Evolutionary conservation across 164 flowering plant genomes (phyloP), one percentile per base, ranked within the genome.

Genomic region (Pachysandra terminalis): DNA sequence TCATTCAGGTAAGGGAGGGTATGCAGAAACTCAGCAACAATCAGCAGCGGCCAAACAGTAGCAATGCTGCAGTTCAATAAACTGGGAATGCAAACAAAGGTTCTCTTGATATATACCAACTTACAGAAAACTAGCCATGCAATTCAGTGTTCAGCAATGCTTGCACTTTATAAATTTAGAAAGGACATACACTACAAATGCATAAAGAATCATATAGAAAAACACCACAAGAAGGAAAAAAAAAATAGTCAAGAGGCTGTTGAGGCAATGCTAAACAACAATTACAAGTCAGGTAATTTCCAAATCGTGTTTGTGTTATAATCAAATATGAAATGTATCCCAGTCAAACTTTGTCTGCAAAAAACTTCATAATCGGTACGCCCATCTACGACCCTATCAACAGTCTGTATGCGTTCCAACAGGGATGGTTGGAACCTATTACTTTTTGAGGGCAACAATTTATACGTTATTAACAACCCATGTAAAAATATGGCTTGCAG

Each of bases 401-500:
- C 83, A 66, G 87, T 83, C 71, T 90, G 97, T 25, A 93, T 81
- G 55, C 92, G 84, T 82, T 86, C 91, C 75, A 93, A 77, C 54
- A 88, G 77, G 61, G 87, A 82, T 55, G 95, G 86, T 52, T 84
- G 91, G 67, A 82, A 86, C 49, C 84, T 67, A 81, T 88, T 96
- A 67, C 49, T 77, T 62, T 79, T 76, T 7, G 93, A 81, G 65
- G 99, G 99, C 82, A 92, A 79, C 70, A 96, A 61, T 65, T 90
- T 96, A 77, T 90, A 96, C 79, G 87, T 66, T 23, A 93, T 76
- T 22, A 89, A 71, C 80, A 90, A 57, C 25, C 88, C 91, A 53
- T 90, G 90, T 14, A 95, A 93, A 72, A 90, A 88, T 68, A 96
- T 90, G 32, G 98, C 99, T 79, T 96, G 91, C 74, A 96, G 84